These are phyloP conservation scores for Sedum album DNA, from an alignment of 164 flowering plant species.

Conservation along the genomic window DNA sequence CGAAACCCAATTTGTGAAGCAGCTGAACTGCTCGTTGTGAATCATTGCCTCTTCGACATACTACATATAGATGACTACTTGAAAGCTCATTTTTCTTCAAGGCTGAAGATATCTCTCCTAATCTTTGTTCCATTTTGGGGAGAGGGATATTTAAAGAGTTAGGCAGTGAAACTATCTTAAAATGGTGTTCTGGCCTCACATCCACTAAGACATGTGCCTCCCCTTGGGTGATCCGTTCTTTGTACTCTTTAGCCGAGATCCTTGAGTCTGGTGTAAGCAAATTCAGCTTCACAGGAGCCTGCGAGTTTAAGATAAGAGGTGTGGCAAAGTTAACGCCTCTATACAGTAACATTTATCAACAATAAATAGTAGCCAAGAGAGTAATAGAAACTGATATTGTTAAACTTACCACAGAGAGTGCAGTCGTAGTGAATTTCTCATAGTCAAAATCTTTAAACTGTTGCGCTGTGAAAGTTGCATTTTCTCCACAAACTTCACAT, in stretches of 20 bases:
- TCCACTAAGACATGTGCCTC: slow-evolving; percentile 78
- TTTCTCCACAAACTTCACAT: slow-evolving; percentile 84
- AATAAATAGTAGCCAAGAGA: neutral
- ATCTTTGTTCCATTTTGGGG: slow-evolving; percentile 42
- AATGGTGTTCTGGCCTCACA: slow-evolving; percentile 88
- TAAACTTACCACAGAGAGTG: slow-evolving; percentile 47
- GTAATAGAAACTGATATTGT: neutral
- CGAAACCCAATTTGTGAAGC: slow-evolving; percentile 61
- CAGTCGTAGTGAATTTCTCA: slow-evolving; percentile 73
- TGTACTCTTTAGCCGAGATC: slow-evolving; percentile 71
- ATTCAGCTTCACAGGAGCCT: slow-evolving; percentile 64
- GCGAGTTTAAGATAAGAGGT: slow-evolving; percentile 14
- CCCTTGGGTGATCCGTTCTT: slow-evolving; percentile 34
- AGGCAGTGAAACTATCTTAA: slow-evolving; percentile 72
- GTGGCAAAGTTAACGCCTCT: neutral
- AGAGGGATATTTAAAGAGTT: slow-evolving; percentile 71
- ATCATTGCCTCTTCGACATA: slow-evolving; percentile 94
- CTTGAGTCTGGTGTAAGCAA: slow-evolving; percentile 52
- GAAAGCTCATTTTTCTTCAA: slow-evolving; percentile 33
- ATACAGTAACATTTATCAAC: neutral
- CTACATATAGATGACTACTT: slow-evolving; percentile 44
- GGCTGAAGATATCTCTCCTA: slow-evolving; percentile 43
- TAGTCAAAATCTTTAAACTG: slow-evolving; percentile 69
- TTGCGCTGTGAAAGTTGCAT: slow-evolving; percentile 34
- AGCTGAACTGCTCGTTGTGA: slow-evolving; percentile 82